Evolutionary conservation across 306 rosid species (phyloP).

Genomic region (Dalbergia cultrata): DNA sequence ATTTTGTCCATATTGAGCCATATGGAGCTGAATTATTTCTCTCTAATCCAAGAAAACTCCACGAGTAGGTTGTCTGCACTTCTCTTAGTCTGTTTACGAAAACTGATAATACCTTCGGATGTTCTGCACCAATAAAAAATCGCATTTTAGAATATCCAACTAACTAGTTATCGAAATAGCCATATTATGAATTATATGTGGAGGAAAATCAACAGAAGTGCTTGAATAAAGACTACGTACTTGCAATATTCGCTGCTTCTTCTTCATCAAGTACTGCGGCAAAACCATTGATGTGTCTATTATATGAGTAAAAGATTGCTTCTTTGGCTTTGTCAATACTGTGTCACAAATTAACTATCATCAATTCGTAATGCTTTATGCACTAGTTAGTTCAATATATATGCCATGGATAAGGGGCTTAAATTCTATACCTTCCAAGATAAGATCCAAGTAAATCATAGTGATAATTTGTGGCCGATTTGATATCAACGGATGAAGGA

Average conservation of each 20-base stretch:
- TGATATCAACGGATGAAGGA: slow-evolving; percentile 6
- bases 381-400: neutral
- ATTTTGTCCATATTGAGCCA: slow-evolving; percentile 59
- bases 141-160: neutral
- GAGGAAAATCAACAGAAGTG: neutral
- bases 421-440: neutral
- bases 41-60: slow-evolving; percentile 70
- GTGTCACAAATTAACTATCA: neutral
- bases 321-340: slow-evolving; percentile 62
- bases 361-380: neutral
- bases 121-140: slow-evolving; percentile 44
- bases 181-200: neutral
- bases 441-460: neutral
- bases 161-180: neutral
- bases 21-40: slow-evolving; percentile 32
- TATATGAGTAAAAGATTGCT: slow-evolving; percentile 74
- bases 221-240: slow-evolving; percentile 43
- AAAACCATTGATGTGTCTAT: slow-evolving; percentile 69
- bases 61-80: slow-evolving; percentile 74
- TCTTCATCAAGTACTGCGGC: slow-evolving; percentile 76
- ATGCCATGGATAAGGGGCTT: neutral
- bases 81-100: slow-evolving; percentile 54
- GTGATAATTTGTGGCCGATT: slow-evolving; percentile 13
- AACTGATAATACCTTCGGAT: slow-evolving; percentile 67
- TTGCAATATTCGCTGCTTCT: slow-evolving; percentile 56